Evolutionary conservation across 2,329 filamentous ascomycete genomes (phyloP), one percentile per base, ranked within the genome.

Genomic region (Teratosphaeria destructans): DNA sequence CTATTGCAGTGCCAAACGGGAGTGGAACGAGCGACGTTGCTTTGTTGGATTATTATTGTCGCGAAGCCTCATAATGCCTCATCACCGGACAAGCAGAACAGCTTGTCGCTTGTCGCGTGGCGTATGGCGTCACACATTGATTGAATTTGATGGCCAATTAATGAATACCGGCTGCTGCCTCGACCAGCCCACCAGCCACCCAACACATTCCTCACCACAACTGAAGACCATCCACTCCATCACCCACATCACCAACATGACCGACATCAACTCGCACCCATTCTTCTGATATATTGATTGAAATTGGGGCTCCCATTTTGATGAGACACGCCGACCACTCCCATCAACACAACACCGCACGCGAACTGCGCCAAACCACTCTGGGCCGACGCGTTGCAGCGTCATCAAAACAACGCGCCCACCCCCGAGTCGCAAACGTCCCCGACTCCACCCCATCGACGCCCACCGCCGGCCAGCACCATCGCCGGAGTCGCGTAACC

Each of bases 401-500:
- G 43, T 49, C 43, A 49, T 54, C 53, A 54, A 54, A 54, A 54
- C 53, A 54, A 54, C 53, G 53, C 53, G 53, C 23, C 19, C 37
- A 19, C 43, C 23, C 23, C 23, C 43, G 8, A 19, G 53, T 32
- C 53, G 53, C 53, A 55, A 55, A 16, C 53, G 7, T 1, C 53
- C 8, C 16, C 55, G n/a, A 32, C 52, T 14, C 7, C 11, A 27
- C 11, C 8, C 35, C 49, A 43, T 26, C 12, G 34, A 55, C 53
- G 3, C 34, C 53, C 26, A 32, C 53, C 19, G 16, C 49, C n/a
- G 3, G 16, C 8, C 47, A 19, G 16, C 23, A 16, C 11, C 35
- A 34, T 47, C 34, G 34, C 29, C 10, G 39, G 7, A 19, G 23
- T 34, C 35, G 54, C 35, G 27, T 19, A 59, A 19, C 37, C 27